A percentile compares a stretch with the other conserved stretches of the same genome.
Evolutionary conservation across 495 filamentous ascomycete species (phyloP).

Genomic region (Aspergillus sparsus): DNA sequence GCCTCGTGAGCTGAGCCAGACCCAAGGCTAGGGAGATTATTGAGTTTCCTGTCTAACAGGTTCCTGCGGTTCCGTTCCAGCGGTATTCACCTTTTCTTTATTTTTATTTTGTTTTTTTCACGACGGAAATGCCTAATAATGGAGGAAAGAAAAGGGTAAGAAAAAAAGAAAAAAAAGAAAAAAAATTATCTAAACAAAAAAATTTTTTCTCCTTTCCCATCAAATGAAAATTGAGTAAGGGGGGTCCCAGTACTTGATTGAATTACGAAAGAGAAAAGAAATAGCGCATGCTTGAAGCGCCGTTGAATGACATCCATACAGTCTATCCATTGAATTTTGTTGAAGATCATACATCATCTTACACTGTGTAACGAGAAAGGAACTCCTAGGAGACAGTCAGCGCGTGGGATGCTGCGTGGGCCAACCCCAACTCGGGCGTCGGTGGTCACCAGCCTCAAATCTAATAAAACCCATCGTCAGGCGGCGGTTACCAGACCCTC

Average conservation of each 20-base stretch:
- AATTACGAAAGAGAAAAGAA: slow-evolving; percentile 22
- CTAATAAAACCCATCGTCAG: slow-evolving; percentile 21
- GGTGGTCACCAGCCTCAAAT: slow-evolving; percentile 27
- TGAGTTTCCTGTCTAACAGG: slow-evolving; percentile 26
- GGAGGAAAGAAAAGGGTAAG: not conserved
- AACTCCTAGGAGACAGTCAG: slow-evolving; percentile 13
- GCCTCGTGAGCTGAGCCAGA: slow-evolving; percentile 30
- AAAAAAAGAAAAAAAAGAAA: slow-evolving; percentile 2
- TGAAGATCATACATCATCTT: slow-evolving; percentile 25
- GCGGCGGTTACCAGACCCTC: slow-evolving; percentile 10
- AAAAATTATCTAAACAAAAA: slow-evolving; percentile 1
- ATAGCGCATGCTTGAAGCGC: slow-evolving; percentile 21
- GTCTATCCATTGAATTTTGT: slow-evolving; percentile 19
- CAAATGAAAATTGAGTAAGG: not conserved
- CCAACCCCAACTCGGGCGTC: slow-evolving; percentile 23
- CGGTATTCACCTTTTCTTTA: slow-evolving; percentile 24
- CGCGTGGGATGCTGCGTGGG: slow-evolving; percentile 27
- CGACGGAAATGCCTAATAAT: slow-evolving; percentile 13
- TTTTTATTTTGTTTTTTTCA: slow-evolving; percentile 18
- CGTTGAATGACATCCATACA: slow-evolving; percentile 20
- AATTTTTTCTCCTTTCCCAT: not conserved
- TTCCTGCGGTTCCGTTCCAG: slow-evolving; percentile 34
- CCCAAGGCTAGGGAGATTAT: slow-evolving; percentile 13
- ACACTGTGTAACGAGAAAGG: slow-evolving; percentile 22
- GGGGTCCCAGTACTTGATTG: slow-evolving; percentile 7